These are phyloP conservation scores for Clonostachys sp. DNA, from an alignment of 2,329 filamentous ascomycete species.

Conservation along the genomic window DNA sequence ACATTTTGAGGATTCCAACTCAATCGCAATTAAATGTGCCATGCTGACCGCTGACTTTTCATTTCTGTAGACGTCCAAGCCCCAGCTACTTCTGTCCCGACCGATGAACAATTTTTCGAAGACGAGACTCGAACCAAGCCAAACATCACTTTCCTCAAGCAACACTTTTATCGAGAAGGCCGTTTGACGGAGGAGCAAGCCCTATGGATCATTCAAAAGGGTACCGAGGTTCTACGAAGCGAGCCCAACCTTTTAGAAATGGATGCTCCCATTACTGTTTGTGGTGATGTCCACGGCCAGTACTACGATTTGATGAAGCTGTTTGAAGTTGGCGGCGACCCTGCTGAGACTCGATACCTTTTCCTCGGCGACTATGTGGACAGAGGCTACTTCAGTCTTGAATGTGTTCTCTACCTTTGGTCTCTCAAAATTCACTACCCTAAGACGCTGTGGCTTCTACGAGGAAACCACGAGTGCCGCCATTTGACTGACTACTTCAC, in stretches of 20 bases:
- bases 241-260: constrained; percentile 98
- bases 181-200: constrained; percentile 96
- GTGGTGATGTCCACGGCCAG: constrained; percentile 96
- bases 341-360: constrained; percentile 91
- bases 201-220: constrained; percentile 86
- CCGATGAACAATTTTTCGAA: constrained; percentile 91
- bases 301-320: constrained; percentile 99
- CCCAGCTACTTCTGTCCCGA: constrained; percentile 87
- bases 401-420: constrained; percentile 98
- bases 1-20: no score
- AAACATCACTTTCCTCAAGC: constrained; percentile 90
- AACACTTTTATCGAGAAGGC: constrained; percentile 97
- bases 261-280: constrained; percentile 98
- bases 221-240: constrained; percentile 78
- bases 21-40: no score
- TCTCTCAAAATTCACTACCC: constrained; percentile 98
- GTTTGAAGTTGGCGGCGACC: constrained; percentile 96
- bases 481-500: constrained; percentile 99
- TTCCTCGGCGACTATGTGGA: constrained; percentile 98
- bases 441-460: constrained; percentile 92
- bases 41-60: not conserved
- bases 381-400: constrained; percentile 97
- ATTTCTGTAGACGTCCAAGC: constrained; percentile 80
- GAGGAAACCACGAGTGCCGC: constrained; percentile 97
- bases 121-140: constrained; percentile 83